A percentile compares a stretch with the other conserved stretches of the same genome.
Evolutionary conservation across 2,329 filamentous ascomycete genomes (phyloP).

Genomic region (Paraconiothyrium sp.): DNA sequence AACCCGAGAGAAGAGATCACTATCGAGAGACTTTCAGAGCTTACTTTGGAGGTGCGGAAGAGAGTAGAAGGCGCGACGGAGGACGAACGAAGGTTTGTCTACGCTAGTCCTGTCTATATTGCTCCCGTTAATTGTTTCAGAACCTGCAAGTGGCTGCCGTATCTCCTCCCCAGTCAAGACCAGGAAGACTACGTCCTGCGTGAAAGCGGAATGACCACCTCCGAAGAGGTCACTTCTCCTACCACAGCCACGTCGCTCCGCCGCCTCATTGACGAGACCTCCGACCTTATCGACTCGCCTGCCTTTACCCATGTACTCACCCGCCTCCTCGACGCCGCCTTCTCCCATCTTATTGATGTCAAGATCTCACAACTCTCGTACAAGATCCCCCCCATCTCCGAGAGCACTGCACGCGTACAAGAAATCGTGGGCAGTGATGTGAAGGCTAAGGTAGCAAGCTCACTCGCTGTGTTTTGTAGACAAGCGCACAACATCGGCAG

Average conservation of each 20-base stretch:
- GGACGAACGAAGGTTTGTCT: conserved; percentile 64
- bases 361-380: conserved; percentile 84
- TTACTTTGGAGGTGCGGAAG: conserved; percentile 84
- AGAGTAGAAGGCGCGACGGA: conserved; percentile 80
- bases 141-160: conserved; percentile 78
- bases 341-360: conserved; percentile 82
- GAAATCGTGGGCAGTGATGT: conserved; percentile 62
- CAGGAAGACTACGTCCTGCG: conserved; percentile 85
- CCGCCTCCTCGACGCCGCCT: conserved; percentile 85
- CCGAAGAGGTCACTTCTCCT: conserved; percentile 48
- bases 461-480: conserved; percentile 86
- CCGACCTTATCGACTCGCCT: conserved; percentile 93
- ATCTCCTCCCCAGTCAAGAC: conserved; percentile 80
- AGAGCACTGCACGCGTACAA: conserved; percentile 55
- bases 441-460: conserved; percentile 82
- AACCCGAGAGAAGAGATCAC: conserved; percentile 90
- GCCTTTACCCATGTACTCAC: conserved; percentile 87
- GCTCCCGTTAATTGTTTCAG: conserved; percentile 40
- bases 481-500: conserved; percentile 91
- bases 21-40: conserved; percentile 78
- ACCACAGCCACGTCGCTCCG: conserved; percentile 69
- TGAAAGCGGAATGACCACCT: conserved; percentile 78
- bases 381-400: conserved; percentile 64
- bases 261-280: conserved; percentile 91
- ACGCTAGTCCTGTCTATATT: neutral